These are phyloP conservation scores for Capsicum baccatum DNA, from an alignment of 257 asterid species.

Conservation along the genomic window DNA sequence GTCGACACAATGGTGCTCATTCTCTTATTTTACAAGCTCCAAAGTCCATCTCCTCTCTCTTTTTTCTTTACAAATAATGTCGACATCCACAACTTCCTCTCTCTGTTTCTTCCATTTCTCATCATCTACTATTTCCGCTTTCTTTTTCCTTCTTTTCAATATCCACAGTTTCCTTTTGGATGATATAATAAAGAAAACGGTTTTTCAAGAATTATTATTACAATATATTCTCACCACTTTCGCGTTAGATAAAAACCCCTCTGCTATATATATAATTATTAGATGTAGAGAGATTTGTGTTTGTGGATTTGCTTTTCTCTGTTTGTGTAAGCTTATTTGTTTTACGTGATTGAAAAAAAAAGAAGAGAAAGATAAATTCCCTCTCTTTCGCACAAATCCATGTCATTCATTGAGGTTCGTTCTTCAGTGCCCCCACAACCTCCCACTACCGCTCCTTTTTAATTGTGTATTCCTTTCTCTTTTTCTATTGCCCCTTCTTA, in stretches of 20 bases:
- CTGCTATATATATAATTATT: not conserved
- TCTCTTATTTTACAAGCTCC: not conserved
- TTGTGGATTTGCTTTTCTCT: not conserved
- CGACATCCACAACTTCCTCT: not conserved
- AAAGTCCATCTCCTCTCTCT: constrained; percentile 9
- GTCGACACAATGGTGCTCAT: constrained; percentile 29
- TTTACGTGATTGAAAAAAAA: not conserved
- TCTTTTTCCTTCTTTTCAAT: not conserved
- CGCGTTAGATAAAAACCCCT: not conserved
- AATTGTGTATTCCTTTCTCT: not conserved
- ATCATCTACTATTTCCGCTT: not conserved
- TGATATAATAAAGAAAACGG: not conserved
- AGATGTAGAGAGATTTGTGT: not conserved
- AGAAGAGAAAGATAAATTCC: not conserved
- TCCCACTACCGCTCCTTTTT: not conserved
- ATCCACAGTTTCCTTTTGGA: not conserved
- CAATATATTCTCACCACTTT: not conserved
- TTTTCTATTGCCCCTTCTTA: not conserved
- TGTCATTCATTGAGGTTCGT: constrained; percentile 75
- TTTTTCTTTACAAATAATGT: constrained; percentile 20
- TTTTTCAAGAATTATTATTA: not conserved
- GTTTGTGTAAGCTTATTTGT: not conserved
- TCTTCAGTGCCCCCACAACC: constrained; percentile 1
- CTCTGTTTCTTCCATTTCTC: not conserved
- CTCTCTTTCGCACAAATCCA: constrained; percentile 28